Percentiles rank a stretch among this genome's conserved stretches.
phyloP scores from a whole-genome alignment of 352 stramenopile genomes.

The Phytophthora palmivora region DNA sequence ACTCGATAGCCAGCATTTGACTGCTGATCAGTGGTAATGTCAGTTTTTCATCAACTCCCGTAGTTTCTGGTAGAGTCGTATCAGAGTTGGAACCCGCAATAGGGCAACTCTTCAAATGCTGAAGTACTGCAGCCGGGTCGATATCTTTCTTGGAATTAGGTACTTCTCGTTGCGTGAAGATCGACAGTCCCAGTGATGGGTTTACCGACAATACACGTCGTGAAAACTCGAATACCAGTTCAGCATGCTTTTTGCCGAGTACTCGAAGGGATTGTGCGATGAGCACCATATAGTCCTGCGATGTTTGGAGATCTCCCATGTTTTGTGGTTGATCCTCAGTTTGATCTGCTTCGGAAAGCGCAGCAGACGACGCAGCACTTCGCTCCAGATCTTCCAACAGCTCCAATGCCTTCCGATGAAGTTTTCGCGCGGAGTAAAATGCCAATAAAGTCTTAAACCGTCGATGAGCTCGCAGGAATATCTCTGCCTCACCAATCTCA shows the following conservation, averaged over 20 bases:
- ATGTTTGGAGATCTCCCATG: conserved; percentile 35
- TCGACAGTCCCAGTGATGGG: conserved; percentile 69
- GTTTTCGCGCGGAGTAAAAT: conserved; percentile 74
- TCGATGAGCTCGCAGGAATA: conserved; percentile 77
- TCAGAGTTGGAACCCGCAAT: conserved; percentile 16
- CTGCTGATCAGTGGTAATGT: conserved; percentile 63
- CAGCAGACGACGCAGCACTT: conserved; percentile 42
- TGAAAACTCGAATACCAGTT: conserved; percentile 87
- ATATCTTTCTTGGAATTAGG: conserved; percentile 60
- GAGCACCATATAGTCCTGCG: conserved; percentile 62
- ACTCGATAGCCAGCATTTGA: conserved; percentile 80
- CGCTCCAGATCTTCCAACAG: conserved; percentile 82
- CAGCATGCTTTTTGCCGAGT: conserved; percentile 65
- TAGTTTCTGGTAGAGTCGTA: conserved; percentile 2
- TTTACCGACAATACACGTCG: conserved; percentile 65
- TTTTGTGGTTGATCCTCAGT: background rate
- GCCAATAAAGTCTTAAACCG: conserved; percentile 64
- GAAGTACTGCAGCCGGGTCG: conserved; percentile 63
- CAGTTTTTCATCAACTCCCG: conserved; percentile 24
- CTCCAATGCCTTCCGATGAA: conserved; percentile 84
- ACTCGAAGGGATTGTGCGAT: conserved; percentile 73
- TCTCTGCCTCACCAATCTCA: conserved; percentile 77
- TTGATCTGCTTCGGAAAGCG: conserved; percentile 7
- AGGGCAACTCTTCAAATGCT: conserved; percentile 74
- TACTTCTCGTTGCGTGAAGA: conserved; percentile 80